Evolutionary conservation across 2,329 filamentous ascomycete species (phyloP).

Genomic region (Fusarium torreyae): DNA sequence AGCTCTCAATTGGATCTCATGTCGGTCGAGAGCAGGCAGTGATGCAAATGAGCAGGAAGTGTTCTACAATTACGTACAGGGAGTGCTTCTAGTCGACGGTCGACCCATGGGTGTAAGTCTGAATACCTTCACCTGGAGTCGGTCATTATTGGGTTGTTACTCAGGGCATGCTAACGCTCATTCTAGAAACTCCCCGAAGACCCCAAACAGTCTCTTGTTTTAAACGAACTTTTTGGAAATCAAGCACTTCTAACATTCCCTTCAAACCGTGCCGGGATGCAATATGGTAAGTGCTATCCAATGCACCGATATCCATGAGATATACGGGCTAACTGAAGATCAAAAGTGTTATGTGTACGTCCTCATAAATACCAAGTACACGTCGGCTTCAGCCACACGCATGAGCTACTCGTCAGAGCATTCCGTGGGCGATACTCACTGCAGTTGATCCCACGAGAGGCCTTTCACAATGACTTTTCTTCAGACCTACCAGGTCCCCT

Average conservation of each 20-base stretch:
- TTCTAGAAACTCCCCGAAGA: constrained; percentile 64
- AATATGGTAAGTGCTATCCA: constrained; percentile 54
- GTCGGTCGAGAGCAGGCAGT: constrained; percentile 20
- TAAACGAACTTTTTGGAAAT: constrained; percentile 69
- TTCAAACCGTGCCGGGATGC: constrained; percentile 68
- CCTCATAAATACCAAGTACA: constrained; percentile 65
- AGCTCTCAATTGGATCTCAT: constrained; percentile 34
- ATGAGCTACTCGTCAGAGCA: constrained; percentile 50
- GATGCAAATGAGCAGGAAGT: constrained; percentile 34
- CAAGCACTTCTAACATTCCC: constrained; percentile 67
- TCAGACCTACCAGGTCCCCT: constrained; percentile 67
- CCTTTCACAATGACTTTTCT: constrained; percentile 26
- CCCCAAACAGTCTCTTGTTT: constrained; percentile 57
- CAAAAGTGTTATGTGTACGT: constrained; percentile 20
- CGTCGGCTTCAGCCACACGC: constrained; percentile 55
- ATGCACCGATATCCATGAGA: neutral
- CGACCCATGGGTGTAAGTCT: constrained; percentile 49
- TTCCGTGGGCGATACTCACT: constrained; percentile 36
- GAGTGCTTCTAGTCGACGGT: constrained; percentile 54
- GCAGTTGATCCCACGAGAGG: constrained; percentile 42
- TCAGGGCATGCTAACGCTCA: constrained; percentile 4
- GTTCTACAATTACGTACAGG: constrained; percentile 53
- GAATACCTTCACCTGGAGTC: neutral
- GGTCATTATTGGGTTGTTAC: neutral
- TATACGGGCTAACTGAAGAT: neutral